Evolutionary conservation across 148 eudicot species (phyloP).

Genomic region (Rhododendron kiyosumense): DNA sequence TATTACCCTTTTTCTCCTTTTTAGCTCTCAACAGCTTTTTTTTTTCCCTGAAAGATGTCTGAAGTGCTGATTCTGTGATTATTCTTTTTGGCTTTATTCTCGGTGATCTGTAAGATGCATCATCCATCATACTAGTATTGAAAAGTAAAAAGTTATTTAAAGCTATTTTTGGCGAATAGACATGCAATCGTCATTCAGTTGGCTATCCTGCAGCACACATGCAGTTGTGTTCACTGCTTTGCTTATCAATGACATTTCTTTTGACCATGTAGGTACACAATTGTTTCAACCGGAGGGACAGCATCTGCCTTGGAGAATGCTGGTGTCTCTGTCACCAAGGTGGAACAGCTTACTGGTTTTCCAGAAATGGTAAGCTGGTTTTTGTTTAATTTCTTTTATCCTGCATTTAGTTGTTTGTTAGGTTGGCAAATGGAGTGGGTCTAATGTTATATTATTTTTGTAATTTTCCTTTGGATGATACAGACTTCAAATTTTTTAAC

Average conservation of each 20-base stretch:
- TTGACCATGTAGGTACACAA: conserved; percentile 46
- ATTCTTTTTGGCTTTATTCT: background rate
- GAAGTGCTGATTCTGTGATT: background rate
- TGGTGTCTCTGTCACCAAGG: conserved; percentile 85
- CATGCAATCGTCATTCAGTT: background rate
- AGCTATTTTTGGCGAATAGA: background rate
- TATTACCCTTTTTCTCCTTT: background rate
- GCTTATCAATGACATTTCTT: background rate
- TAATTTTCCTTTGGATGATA: background rate
- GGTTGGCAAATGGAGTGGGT: background rate
- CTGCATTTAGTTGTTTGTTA: background rate
- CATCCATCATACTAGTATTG: too few relatives aligned
- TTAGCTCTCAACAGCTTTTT: background rate
- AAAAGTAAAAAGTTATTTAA: background rate
- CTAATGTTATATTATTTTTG: background rate
- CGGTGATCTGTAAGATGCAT: background rate
- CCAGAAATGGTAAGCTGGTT: conserved; percentile 86
- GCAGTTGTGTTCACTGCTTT: background rate
- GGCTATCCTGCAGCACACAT: background rate
- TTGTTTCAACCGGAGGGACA: conserved; percentile 97
- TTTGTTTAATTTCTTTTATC: background rate
- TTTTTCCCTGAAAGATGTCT: background rate
- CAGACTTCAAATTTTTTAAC: background rate
- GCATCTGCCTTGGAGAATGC: conserved; percentile 71
- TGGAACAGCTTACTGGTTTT: conserved; percentile 76